phyloP scores from a whole-genome alignment of 1,284 basidiomycete species.

The Exsudoporus floridanus region DNA sequence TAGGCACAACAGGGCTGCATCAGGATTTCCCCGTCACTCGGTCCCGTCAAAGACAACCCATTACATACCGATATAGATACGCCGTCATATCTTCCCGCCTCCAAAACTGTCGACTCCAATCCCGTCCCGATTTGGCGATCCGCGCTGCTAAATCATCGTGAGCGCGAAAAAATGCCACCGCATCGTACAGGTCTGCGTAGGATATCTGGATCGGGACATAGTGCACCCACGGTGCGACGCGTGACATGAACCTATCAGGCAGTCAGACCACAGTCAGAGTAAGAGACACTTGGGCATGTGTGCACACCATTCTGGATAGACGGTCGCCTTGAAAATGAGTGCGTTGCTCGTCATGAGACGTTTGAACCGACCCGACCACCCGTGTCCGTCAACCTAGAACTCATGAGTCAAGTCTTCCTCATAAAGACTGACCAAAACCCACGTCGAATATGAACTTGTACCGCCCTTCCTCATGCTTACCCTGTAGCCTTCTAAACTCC shows the following conservation, averaged over 20 bases:
- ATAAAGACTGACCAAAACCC: conserved; percentile 20
- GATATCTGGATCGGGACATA: conserved; percentile 59
- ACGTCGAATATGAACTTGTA: conserved; percentile 70
- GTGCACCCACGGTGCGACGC: conserved; percentile 57
- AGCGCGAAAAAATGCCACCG: conserved; percentile 56
- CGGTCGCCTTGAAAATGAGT: conserved; percentile 61
- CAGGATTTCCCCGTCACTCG: neutral
- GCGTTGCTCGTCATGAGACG: conserved; percentile 62
- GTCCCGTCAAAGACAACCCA: neutral
- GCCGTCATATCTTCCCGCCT: conserved; percentile 63
- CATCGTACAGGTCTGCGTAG: conserved; percentile 56
- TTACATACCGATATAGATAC: conserved; percentile 55
- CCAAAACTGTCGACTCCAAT: conserved; percentile 65
- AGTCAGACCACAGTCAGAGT: conserved; percentile 1
- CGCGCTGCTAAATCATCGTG: conserved; percentile 56
- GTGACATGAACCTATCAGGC: conserved; percentile 38
- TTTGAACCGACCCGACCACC: conserved; percentile 70
- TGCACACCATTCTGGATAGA: conserved; percentile 64
- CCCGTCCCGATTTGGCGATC: conserved; percentile 55
- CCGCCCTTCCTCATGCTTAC: conserved; percentile 46
- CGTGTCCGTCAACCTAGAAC: conserved; percentile 61
- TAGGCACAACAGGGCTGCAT: conserved; percentile 10
- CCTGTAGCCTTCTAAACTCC: conserved; percentile 47
- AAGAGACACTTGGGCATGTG: neutral
- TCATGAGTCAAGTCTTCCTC: neutral